phyloP scores from a whole-genome alignment of 192 early-diverging fungal species.

The Haplosporangium gracile region DNA sequence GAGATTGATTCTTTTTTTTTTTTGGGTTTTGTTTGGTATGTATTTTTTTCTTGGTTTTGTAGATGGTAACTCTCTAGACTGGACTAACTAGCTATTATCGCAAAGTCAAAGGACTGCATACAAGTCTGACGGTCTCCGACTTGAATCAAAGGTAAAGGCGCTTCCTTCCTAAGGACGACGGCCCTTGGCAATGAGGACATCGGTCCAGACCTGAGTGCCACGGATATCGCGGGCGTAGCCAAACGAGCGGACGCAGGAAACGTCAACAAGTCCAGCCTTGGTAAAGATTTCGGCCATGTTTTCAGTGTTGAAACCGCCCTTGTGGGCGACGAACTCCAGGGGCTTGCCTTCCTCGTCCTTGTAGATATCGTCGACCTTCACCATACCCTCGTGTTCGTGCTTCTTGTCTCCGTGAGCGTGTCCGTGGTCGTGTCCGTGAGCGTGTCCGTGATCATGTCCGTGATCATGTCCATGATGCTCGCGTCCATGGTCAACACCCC shows the following conservation, averaged over 20 bases:
- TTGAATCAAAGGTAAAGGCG: no score
- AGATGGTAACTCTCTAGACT: no score
- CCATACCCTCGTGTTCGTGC: neutral
- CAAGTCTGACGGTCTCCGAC: no score
- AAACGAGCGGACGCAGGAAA: slow-evolving; percentile 8
- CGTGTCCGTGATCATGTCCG: slow-evolving; percentile 14
- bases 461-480: slow-evolving; percentile 11
- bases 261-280: slow-evolving; percentile 41
- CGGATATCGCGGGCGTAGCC: slow-evolving; percentile 1
- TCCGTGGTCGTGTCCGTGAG: slow-evolving; percentile 14
- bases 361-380: neutral
- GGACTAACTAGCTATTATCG: no score
- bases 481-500: slow-evolving; percentile 9
- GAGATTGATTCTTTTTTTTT: no score
- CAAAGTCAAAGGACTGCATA: no score
- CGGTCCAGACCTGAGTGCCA: slow-evolving; percentile 24
- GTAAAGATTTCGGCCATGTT: slow-evolving; percentile 5
- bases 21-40: no score
- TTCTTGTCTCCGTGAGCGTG: neutral
- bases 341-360: slow-evolving; percentile 29
- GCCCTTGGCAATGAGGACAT: slow-evolving; percentile 40
- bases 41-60: no score
- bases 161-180: slow-evolving; percentile 27
- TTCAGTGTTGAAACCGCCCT: slow-evolving; percentile 26
- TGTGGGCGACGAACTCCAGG: slow-evolving; percentile 34